phyloP scores from a whole-genome alignment of 208 protist species.

The Herpetomonas tarakana region DNA sequence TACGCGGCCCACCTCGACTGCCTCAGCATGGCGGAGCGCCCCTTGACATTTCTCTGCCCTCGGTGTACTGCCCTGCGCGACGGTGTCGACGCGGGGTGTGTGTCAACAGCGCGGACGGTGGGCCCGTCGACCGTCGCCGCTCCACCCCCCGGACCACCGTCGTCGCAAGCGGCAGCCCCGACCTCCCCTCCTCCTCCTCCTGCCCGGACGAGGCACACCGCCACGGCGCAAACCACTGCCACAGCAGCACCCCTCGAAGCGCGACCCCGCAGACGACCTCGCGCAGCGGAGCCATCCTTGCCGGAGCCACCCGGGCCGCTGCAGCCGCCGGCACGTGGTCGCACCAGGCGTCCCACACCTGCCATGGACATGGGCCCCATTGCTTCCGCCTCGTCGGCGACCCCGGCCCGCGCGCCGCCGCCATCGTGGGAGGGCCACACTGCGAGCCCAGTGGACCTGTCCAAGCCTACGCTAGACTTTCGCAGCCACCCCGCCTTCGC shows the following conservation, averaged over 20 bases:
- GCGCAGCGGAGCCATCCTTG: too few relatives aligned
- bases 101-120: background rate
- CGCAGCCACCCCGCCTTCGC: constrained; percentile 1
- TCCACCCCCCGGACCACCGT: background rate
- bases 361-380: background rate
- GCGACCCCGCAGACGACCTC: too few relatives aligned
- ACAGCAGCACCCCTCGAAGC: too few relatives aligned
- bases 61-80: constrained; percentile 35
- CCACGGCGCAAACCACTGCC: background rate
- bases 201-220: background rate
- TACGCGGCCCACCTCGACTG: constrained; percentile 80
- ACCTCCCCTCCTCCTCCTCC: background rate
- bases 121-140: background rate
- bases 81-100: constrained; percentile 4
- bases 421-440: background rate
- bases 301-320: too few relatives aligned
- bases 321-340: too few relatives aligned
- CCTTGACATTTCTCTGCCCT: constrained; percentile 67
- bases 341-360: too few relatives aligned
- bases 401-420: too few relatives aligned
- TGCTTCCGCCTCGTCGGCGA: background rate
- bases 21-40: constrained; percentile 49
- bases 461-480: background rate
- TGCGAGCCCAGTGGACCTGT: constrained; percentile 1
- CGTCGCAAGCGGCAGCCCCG: background rate